Evolutionary conservation across 331 rosid genomes (phyloP), one percentile per base, ranked within the genome.

Genomic region (Rosa hybrid): DNA sequence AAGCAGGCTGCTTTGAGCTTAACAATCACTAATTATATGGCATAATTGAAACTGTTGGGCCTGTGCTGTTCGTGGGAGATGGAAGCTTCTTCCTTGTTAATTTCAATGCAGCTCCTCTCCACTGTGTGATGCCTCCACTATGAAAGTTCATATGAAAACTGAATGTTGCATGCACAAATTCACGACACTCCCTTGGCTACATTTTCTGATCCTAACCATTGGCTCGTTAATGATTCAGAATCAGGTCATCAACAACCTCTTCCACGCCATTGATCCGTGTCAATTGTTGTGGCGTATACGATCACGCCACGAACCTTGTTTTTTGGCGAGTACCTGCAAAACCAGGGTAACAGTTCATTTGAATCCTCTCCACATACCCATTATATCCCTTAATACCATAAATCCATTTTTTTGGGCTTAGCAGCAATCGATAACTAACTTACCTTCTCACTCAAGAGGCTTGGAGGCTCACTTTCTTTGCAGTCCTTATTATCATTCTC

Each of bases 251-350:
- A 27, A 60, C 16, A 25, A 59, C 13, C 1, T 39, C 69, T 12
- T 0, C 56, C 68, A 34, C 39, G n/a, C 71, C 6, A 59, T 20
- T 14, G 57, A 60, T 69, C 77, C 20, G 1, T 68, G 21, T 68
- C 51, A 83, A 12, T 68, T 74, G 56, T 41, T 41, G 50, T 45
- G 64, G 17, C 91, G 93, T 87, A 92, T 94, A 65, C 97, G 93
- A 41, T 95, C 99, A 9, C 98, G 97, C 98, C 99, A 95, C 38
- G 96, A 93, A 27, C 97, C 94, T 84, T 89, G 94, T 79, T 83
- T 92, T 83, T 85, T 93, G 53, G 94, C 94, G 71, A 93, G 92
- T 60, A 91, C 94, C 99, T 93, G 18, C 38, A 85, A 70, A 85
- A 38, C 73, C 70, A 78, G 63, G 78, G 78, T 49, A 77, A 51